Percentiles rank a stretch among this genome's conserved stretches.
Evolutionary conservation across 108 stramenopile species (phyloP).

Genomic region (Stephanodiscus minutulus): DNA sequence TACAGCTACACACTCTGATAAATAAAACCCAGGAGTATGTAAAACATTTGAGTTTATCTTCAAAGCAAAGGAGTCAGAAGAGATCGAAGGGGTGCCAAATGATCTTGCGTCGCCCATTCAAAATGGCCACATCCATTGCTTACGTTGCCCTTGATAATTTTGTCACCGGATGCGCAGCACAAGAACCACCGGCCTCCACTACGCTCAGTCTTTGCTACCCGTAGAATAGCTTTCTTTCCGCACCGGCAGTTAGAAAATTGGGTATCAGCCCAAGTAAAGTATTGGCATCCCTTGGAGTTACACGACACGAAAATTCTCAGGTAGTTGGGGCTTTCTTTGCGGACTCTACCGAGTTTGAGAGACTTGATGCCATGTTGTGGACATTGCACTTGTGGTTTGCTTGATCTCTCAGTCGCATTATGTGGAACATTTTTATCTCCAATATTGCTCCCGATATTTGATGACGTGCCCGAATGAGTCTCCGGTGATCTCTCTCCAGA

Average conservation of each 20-base stretch:
- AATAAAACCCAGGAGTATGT: background rate
- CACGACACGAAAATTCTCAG: conserved; percentile 60
- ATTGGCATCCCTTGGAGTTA: conserved; percentile 43
- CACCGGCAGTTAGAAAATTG: conserved; percentile 53
- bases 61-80: conserved; percentile 41
- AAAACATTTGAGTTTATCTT: background rate
- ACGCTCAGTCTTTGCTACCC: conserved; percentile 57
- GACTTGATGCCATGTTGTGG: conserved; percentile 60
- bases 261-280: conserved; percentile 66
- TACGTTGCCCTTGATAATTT: conserved; percentile 4
- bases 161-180: conserved; percentile 44
- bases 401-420: conserved; percentile 8
- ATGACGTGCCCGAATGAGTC: background rate
- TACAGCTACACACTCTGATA: background rate
- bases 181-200: conserved; percentile 69
- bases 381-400: conserved; percentile 23
- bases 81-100: conserved; percentile 27
- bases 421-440: background rate
- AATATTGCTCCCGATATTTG: conserved; percentile 1
- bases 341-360: conserved; percentile 38
- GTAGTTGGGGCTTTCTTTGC: conserved; percentile 44
- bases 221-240: conserved; percentile 40
- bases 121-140: conserved; percentile 44
- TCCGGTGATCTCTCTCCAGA: background rate
- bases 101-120: conserved; percentile 43